phyloP scores from a whole-genome alignment of 2,329 filamentous ascomycete species.

The Scedosporium boydii region DNA sequence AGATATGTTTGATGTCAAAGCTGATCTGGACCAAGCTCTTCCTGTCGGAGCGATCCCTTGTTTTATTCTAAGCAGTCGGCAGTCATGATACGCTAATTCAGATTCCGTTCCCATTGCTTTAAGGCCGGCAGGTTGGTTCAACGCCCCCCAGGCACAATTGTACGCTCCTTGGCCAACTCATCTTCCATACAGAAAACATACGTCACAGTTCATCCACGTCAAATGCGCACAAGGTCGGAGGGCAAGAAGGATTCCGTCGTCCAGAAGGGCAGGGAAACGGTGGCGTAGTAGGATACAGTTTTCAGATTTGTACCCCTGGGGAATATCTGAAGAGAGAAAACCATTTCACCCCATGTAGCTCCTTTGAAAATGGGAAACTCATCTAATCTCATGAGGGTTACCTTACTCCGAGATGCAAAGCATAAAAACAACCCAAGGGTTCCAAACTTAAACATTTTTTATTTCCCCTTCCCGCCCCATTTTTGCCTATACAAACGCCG shows the following conservation, averaged over 20 bases:
- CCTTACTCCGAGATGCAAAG: slow-evolving; percentile 1
- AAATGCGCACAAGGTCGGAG: background rate
- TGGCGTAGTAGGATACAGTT: background rate
- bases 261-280: background rate
- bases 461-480: background rate
- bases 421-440: slow-evolving; percentile 2
- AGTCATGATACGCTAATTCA: too few relatives aligned
- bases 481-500: slow-evolving; percentile 1
- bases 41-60: too few relatives aligned
- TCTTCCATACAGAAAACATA: background rate
- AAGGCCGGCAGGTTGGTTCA: too few relatives aligned
- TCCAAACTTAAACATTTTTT: background rate
- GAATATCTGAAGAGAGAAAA: background rate
- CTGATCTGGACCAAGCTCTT: too few relatives aligned
- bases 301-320: background rate
- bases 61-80: too few relatives aligned
- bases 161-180: too few relatives aligned
- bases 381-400: slow-evolving; percentile 2
- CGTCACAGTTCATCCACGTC: background rate
- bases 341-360: background rate
- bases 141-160: too few relatives aligned
- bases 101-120: too few relatives aligned
- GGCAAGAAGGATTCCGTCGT: background rate
- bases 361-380: slow-evolving; percentile 1
- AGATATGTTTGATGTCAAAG: too few relatives aligned